A percentile compares a stretch with the other conserved stretches of the same genome.
phyloP scores from a whole-genome alignment of 2,329 filamentous ascomycete species.

The Ophiostoma montium region DNA sequence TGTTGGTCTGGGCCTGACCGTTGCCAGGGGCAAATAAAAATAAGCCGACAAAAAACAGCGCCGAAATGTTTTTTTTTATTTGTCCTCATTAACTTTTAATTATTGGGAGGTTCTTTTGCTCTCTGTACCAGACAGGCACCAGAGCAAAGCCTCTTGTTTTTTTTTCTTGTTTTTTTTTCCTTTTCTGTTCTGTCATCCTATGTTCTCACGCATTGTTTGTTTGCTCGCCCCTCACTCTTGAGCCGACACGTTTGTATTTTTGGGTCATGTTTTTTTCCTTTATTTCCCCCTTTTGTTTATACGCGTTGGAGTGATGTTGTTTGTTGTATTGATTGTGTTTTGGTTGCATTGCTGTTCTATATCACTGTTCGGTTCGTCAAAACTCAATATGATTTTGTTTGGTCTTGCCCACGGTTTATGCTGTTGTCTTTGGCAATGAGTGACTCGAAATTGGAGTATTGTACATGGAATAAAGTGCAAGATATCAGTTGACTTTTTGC shows the following conservation, averaged over 20 bases:
- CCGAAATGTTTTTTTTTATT: constrained; percentile 1
- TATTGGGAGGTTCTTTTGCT: background rate
- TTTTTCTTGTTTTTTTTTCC: no score
- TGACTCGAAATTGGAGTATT: no score
- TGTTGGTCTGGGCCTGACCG: constrained; percentile 37
- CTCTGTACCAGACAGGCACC: no score
- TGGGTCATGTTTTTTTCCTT: background rate
- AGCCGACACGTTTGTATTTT: background rate
- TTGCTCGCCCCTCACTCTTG: background rate
- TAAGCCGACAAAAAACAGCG: background rate
- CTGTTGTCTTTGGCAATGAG: no score
- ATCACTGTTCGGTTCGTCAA: background rate
- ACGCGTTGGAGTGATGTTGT: background rate
- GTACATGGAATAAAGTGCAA: no score
- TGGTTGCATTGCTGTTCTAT: background rate
- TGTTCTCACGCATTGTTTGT: background rate
- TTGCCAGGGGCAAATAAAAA: constrained; percentile 15
- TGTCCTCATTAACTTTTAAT: background rate
- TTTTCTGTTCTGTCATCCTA: background rate
- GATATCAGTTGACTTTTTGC: no score
- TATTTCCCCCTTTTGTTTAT: constrained; percentile 4
- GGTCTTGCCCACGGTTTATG: no score
- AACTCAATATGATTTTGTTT: no score
- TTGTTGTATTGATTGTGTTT: background rate
- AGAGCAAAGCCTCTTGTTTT: background rate